Evolutionary conservation across 192 early-diverging fungal genomes (phyloP), one percentile per base, ranked within the genome.

Genomic region (Radiomyces spectabilis): DNA sequence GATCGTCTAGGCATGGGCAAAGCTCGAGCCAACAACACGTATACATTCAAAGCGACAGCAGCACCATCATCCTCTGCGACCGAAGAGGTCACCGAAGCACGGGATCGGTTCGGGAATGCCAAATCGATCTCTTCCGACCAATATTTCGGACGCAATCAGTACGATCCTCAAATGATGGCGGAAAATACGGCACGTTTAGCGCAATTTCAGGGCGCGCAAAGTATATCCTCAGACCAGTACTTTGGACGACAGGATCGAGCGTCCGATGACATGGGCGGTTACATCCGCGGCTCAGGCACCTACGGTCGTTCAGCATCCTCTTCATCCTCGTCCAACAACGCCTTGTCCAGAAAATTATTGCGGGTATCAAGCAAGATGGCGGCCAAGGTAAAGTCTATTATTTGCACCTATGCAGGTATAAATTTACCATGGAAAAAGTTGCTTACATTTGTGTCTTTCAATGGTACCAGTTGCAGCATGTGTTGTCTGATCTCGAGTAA

Each of bases 51-150:
- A 42, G 19, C n/a, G 5, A 42, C 12, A 42, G n/a, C 8, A n/a
- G 19, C 13, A 48, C 15, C 46, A 48, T 15, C 24, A 49, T 41
- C 37, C 13, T 53, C 41, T 53, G n/a, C n/a, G n/a, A n/a, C 24
- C 15, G 27, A 22, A 9, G 21, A 22, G 10, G 24, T 5, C 12
- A 73, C 69, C 3, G 72, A 79, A 24, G 84, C 89, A 2, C 70
- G 78, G n/a, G 85, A 93, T 40, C 79, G 86, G 54, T 95, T 98
- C 61, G 77, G 78, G 5, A 77, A 65, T 42, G 86, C 92, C 41
- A 94, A 90, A 67, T 77, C 87, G 24, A 95, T 98, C 49, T 92
- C 90, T 25, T 88, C 86, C 18, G 92, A 94, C 62, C 88, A 94
- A 75, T 95, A 85, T 70, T 94, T 95, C 83, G 86, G 83, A 3